phyloP scores from a whole-genome alignment of 2,329 filamentous ascomycete genomes.

The Grosmannia huntii region DNA sequence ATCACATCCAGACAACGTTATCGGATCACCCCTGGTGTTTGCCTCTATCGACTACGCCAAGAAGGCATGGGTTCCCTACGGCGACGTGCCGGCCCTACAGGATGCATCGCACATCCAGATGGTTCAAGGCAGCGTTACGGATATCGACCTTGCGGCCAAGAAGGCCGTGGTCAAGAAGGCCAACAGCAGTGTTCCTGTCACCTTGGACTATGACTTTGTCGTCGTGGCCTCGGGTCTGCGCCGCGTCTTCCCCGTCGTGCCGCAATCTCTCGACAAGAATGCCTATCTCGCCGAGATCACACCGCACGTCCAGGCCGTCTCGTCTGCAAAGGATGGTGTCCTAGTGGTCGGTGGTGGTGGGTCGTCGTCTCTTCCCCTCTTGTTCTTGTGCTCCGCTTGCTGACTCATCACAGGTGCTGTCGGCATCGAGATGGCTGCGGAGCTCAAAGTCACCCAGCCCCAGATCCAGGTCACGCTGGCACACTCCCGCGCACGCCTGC shows the following conservation, averaged over 20 bases:
- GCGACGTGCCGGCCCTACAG: conserved; percentile 53
- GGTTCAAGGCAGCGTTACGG: conserved; percentile 51
- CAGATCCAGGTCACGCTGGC: conserved; percentile 56
- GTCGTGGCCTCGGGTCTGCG: conserved; percentile 58
- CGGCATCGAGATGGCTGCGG: conserved; percentile 48
- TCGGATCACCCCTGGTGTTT: conserved; percentile 62
- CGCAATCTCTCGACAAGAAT: conserved; percentile 48
- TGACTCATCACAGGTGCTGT: neutral
- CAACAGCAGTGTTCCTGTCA: conserved; percentile 22
- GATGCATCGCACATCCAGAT: conserved; percentile 43
- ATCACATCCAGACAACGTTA: conserved; percentile 49
- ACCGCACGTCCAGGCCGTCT: conserved; percentile 43
- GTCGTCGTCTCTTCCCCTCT: conserved; percentile 6
- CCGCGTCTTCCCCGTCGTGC: conserved; percentile 60
- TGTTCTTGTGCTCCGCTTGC: neutral
- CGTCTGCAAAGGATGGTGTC: conserved; percentile 42
- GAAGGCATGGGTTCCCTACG: conserved; percentile 58
- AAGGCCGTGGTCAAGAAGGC: conserved; percentile 41
- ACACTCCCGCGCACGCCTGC: conserved; percentile 56
- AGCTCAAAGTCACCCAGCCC: conserved; percentile 58
- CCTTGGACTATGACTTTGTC: conserved; percentile 59
- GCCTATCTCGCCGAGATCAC: conserved; percentile 50
- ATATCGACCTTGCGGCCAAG: conserved; percentile 47
- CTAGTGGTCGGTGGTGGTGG: conserved; percentile 57
- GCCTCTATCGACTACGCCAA: conserved; percentile 48